A percentile compares a stretch with the other conserved stretches of the same genome.
These are phyloP conservation scores for Solanum tacnaense DNA, from an alignment of 257 asterid species.

Conservation along the genomic window DNA sequence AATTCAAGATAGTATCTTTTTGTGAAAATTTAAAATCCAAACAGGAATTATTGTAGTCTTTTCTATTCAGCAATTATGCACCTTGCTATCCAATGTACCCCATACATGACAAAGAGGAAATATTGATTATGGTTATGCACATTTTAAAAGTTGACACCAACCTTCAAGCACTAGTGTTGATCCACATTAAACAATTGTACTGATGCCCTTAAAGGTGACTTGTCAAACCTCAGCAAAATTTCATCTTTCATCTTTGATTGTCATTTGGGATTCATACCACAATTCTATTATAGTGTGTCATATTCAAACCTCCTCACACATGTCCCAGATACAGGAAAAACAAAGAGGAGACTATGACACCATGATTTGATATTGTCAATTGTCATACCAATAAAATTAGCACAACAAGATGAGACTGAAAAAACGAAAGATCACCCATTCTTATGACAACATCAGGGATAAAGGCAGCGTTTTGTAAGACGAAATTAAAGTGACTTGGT, in stretches of 20 bases:
- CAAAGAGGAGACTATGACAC: neutral
- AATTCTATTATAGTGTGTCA: neutral
- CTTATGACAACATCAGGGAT: neutral
- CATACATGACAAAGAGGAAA: neutral
- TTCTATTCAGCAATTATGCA: neutral
- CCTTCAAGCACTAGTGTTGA: neutral
- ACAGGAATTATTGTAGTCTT: neutral
- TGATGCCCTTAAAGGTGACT: neutral
- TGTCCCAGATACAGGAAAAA: neutral
- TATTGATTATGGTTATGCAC: neutral
- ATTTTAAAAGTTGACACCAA: neutral
- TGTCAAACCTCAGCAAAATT: neutral
- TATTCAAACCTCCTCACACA: neutral
- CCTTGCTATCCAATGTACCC: neutral
- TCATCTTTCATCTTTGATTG: neutral
- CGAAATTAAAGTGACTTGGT: neutral
- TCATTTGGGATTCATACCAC: neutral
- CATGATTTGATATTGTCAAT: neutral
- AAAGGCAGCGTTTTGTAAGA: neutral
- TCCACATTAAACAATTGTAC: neutral
- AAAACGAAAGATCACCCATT: neutral
- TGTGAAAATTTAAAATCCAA: neutral
- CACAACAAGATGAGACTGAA: neutral
- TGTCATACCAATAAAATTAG: neutral
- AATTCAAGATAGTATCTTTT: neutral